Evolutionary conservation across 2,329 filamentous ascomycete genomes (phyloP).

Genomic region (Colletotrichum camelliae): DNA sequence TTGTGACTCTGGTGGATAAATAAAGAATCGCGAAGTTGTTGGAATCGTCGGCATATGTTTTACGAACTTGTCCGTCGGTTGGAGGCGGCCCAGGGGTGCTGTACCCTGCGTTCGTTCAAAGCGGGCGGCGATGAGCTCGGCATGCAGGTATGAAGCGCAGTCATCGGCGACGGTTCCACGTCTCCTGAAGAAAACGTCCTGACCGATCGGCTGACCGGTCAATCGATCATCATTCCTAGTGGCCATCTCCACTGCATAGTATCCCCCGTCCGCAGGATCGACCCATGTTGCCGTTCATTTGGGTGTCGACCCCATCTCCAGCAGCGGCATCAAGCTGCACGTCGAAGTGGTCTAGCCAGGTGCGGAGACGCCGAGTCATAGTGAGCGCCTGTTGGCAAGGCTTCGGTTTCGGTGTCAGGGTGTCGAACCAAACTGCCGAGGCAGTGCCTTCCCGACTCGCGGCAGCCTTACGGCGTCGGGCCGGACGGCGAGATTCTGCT

Average conservation of each 20-base stretch:
- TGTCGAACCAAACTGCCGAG: not conserved
- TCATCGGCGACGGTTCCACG: not conserved
- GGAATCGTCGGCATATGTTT: not conserved
- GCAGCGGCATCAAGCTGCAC: not conserved
- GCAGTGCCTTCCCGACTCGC: not conserved
- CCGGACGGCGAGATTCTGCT: not conserved
- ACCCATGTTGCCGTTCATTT: slow-evolving; percentile 6
- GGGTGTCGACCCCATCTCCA: not conserved
- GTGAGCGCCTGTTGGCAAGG: not conserved
- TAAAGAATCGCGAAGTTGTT: not conserved
- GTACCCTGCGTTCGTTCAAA: not conserved
- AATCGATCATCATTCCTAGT: not conserved
- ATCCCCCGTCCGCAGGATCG: not conserved
- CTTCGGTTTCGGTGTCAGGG: not conserved
- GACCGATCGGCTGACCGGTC: not conserved
- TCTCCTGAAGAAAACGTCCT: not conserved
- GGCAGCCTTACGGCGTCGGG: not conserved
- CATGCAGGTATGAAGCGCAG: not conserved
- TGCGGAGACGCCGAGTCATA: not conserved
- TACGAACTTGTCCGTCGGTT: not conserved
- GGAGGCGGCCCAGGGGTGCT: not conserved
- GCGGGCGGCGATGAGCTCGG: not conserved
- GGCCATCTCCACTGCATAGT: not conserved
- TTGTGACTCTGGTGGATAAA: not conserved
- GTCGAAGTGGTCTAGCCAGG: not conserved